Conservation (phyloP, 1,139 yeast genomes). For the Citeromyces hawaiiensis region DNA sequence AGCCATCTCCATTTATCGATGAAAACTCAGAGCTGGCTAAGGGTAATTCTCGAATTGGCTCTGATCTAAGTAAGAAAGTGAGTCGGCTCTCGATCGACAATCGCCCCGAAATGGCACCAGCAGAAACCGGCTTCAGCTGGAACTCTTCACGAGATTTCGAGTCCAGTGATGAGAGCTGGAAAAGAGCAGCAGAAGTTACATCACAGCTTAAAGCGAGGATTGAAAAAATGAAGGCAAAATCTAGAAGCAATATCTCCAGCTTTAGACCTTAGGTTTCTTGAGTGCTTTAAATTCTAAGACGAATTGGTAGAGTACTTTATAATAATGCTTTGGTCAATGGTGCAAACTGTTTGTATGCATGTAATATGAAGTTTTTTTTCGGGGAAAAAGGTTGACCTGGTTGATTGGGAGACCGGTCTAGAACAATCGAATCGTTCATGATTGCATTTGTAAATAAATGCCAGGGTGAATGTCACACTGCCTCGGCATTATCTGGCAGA, state of each 20-base stretch:
- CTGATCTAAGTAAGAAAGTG: conserved; percentile 30
- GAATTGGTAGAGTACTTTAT: too few species aligned
- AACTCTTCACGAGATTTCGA: conserved; percentile 18
- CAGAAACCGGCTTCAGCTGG: conserved; percentile 10
- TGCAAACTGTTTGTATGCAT: too few species aligned
- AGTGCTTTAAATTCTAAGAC: background rate
- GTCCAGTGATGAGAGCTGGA: conserved; percentile 66
- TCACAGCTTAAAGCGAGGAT: conserved; percentile 75
- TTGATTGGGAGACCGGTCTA: too few species aligned
- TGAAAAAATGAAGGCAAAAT: conserved; percentile 74
- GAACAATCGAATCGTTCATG: too few species aligned
- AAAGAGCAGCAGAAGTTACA: conserved; percentile 82
- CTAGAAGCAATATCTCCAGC: conserved; percentile 16
- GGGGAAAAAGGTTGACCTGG: too few species aligned
- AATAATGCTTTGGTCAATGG: too few species aligned
- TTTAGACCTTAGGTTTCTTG: conserved; percentile 1
- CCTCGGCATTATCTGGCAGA: too few species aligned
- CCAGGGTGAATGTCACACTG: too few species aligned
- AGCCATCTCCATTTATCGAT: conserved; percentile 2
- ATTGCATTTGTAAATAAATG: too few species aligned
- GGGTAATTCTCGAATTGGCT: conserved; percentile 3
- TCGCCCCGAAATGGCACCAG: conserved; percentile 11
- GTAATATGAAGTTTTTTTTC: too few species aligned
- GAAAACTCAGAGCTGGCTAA: conserved; percentile 1
- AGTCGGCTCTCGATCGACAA: conserved; percentile 29